Evolutionary conservation across 1,139 yeast genomes (phyloP).

Genomic region (Hanseniaspora sp.): DNA sequence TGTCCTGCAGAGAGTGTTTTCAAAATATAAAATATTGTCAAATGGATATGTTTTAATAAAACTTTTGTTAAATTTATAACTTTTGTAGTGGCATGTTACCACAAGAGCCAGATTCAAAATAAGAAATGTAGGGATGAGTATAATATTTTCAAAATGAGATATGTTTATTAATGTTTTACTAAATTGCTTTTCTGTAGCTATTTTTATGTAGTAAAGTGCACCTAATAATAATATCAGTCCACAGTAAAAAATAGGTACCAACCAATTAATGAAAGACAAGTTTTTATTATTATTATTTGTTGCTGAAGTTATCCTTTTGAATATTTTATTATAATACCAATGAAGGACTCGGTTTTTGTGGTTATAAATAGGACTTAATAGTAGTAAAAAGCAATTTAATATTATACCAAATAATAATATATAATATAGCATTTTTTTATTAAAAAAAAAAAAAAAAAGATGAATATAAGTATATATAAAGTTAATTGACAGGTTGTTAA

Average conservation of each 20-base stretch:
- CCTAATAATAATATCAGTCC: background rate
- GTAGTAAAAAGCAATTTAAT: background rate
- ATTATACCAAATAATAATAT: background rate
- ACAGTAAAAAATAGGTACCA: slow-evolving; percentile 5
- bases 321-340: slow-evolving; percentile 4
- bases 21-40: slow-evolving; percentile 52
- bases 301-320: background rate
- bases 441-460: too few species aligned
- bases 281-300: background rate
- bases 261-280: background rate
- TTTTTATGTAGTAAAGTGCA: background rate
- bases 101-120: slow-evolving; percentile 1
- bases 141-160: background rate
- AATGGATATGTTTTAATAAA: slow-evolving; percentile 29
- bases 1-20: slow-evolving; percentile 35
- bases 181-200: background rate
- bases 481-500: too few species aligned
- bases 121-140: background rate
- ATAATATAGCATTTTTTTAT: background rate
- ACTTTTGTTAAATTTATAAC: slow-evolving; percentile 1
- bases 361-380: slow-evolving; percentile 2
- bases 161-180: background rate
- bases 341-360: background rate
- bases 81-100: background rate
- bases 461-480: too few species aligned